phyloP scores from a whole-genome alignment of 805 yeast genomes.

The Lachancea cidri region DNA sequence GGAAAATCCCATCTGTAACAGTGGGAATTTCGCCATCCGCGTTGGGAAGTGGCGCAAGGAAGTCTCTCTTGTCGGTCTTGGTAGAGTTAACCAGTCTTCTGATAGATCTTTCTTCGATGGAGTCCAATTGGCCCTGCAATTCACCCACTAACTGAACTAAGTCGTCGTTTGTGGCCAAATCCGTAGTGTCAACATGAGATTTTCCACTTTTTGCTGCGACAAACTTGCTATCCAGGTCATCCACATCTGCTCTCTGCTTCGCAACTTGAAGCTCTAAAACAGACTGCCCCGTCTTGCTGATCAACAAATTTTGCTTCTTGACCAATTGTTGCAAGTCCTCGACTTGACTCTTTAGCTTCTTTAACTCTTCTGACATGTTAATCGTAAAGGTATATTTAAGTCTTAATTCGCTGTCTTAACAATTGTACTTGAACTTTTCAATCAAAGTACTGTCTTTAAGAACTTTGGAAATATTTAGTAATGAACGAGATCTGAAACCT shows the following conservation, averaged over 20 bases:
- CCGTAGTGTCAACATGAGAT: conserved; percentile 40
- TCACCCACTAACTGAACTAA: conserved; percentile 83
- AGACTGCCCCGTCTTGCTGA: conserved; percentile 77
- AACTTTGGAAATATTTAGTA: too few species aligned
- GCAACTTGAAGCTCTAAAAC: conserved; percentile 63
- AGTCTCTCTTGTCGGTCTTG: conserved; percentile 37
- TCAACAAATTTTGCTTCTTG: conserved; percentile 57
- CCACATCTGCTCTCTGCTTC: conserved; percentile 41
- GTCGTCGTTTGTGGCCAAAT: conserved; percentile 76
- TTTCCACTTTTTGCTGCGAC: conserved; percentile 8
- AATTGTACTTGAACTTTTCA: too few species aligned
- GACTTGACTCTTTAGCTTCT: conserved; percentile 39
- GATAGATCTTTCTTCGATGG: conserved; percentile 69
- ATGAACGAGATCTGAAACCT: not conserved
- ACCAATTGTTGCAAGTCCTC: conserved; percentile 48
- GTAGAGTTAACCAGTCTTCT: conserved; percentile 64
- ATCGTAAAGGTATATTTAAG: too few species aligned
- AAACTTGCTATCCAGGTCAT: conserved; percentile 20
- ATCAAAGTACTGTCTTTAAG: too few species aligned
- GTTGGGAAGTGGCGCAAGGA: conserved; percentile 66
- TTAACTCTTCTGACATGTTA: conserved; percentile 28
- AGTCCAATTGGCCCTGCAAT: conserved; percentile 79
- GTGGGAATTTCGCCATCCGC: conserved; percentile 71
- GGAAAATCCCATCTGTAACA: conserved; percentile 41
- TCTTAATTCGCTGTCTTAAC: too few species aligned